These are phyloP conservation scores for Scutellaria baicalensis DNA, from an alignment of 257 asterid genomes.

Conservation along the genomic window DNA sequence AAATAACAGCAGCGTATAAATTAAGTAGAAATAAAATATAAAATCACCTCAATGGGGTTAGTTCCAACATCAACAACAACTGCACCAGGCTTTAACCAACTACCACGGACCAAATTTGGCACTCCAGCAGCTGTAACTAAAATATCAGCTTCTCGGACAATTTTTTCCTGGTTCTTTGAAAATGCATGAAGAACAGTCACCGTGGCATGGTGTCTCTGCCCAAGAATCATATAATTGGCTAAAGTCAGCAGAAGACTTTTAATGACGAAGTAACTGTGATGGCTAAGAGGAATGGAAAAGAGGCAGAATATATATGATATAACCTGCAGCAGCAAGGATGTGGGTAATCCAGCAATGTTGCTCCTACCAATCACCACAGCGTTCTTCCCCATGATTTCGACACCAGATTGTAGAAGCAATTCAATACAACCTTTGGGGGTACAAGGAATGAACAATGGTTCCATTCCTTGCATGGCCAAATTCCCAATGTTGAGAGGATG, in stretches of 20 bases:
- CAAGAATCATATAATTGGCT: conserved; percentile 11
- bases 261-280: not conserved
- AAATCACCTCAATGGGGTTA: conserved; percentile 67
- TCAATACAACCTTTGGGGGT: conserved; percentile 71
- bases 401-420: conserved; percentile 54
- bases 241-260: not conserved
- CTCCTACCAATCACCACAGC: conserved; percentile 80
- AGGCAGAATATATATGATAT: not conserved
- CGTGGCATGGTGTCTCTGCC: conserved; percentile 87
- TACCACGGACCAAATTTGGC: conserved; percentile 73
- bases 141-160: conserved; percentile 82
- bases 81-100: conserved; percentile 91
- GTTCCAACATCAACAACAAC: conserved; percentile 81
- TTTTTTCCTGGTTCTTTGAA: conserved; percentile 53
- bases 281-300: not conserved
- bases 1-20: not conserved
- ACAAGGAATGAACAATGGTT: conserved; percentile 66
- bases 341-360: conserved; percentile 88
- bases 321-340: conserved; percentile 76
- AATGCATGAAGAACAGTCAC: conserved; percentile 64
- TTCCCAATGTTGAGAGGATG: conserved; percentile 67
- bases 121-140: conserved; percentile 79
- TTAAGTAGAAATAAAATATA: not conserved
- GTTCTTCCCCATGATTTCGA: conserved; percentile 52
- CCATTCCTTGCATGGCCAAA: conserved; percentile 59